A percentile compares a stretch with the other conserved stretches of the same genome.
Conservation (phyloP, 805 yeast genomes). For the Helenozyma baotianmanensis region DNA sequence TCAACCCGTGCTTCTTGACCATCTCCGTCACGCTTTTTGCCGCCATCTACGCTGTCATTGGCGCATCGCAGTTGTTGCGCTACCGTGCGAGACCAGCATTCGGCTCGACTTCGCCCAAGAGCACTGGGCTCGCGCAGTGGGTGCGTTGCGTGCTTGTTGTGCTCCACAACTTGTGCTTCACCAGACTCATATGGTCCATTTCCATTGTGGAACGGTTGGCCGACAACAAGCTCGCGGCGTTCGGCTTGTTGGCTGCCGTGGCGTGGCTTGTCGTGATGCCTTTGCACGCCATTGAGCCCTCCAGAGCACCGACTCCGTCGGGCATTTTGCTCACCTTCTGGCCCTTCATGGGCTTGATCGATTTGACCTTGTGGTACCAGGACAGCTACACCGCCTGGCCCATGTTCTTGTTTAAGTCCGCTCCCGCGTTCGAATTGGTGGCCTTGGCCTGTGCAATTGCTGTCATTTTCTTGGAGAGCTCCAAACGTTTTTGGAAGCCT, state of each 20-base stretch:
- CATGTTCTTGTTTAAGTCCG: slow-evolving; percentile 8
- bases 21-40: slow-evolving; percentile 10
- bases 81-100: slow-evolving; percentile 2
- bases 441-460: slow-evolving; percentile 22
- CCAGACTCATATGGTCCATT: slow-evolving; percentile 9
- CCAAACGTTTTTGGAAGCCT: slow-evolving; percentile 33
- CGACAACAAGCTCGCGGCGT: slow-evolving; percentile 17
- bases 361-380: slow-evolving; percentile 21
- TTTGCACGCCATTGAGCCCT: slow-evolving; percentile 41
- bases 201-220: slow-evolving; percentile 22
- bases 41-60: slow-evolving; percentile 3
- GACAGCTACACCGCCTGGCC: slow-evolving; percentile 23
- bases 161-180: slow-evolving; percentile 13
- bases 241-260: slow-evolving; percentile 6
- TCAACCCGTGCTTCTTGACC: slow-evolving; percentile 31
- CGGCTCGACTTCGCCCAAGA: slow-evolving; percentile 19
- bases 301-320: slow-evolving; percentile 32
- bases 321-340: slow-evolving; percentile 40
- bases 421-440: slow-evolving; percentile 2
- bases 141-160: slow-evolving; percentile 18
- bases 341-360: slow-evolving; percentile 21
- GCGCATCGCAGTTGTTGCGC: slow-evolving; percentile 1
- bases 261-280: slow-evolving; percentile 28
- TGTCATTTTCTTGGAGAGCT: slow-evolving; percentile 37
- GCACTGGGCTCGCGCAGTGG: slow-evolving; percentile 23